Evolutionary conservation across 2,329 filamentous ascomycete genomes (phyloP).

Genomic region (Scopulariopsis brevicaulis): DNA sequence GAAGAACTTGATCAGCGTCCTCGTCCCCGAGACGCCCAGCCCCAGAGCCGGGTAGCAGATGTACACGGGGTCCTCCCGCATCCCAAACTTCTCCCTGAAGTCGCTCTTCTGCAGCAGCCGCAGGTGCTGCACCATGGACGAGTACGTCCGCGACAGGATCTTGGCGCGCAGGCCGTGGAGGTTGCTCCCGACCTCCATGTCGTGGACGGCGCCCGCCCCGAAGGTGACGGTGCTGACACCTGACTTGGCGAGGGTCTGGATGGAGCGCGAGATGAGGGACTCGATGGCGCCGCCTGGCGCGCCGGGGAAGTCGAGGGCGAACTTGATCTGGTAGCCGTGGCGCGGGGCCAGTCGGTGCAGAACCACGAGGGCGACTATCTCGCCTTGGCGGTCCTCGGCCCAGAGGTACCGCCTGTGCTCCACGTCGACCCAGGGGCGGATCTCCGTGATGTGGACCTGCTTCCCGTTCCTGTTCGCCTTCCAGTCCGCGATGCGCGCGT

Average conservation of each 20-base stretch:
- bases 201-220: slow-evolving; percentile 67
- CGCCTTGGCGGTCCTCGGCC: slow-evolving; percentile 60
- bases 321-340: slow-evolving; percentile 91
- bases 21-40: slow-evolving; percentile 68
- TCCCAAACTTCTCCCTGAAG: slow-evolving; percentile 85
- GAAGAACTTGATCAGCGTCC: slow-evolving; percentile 85
- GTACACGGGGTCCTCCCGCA: slow-evolving; percentile 72
- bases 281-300: slow-evolving; percentile 84
- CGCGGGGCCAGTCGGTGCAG: slow-evolving; percentile 69
- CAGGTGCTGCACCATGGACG: slow-evolving; percentile 70
- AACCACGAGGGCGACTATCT: slow-evolving; percentile 67
- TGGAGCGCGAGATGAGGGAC: slow-evolving; percentile 55
- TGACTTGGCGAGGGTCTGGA: slow-evolving; percentile 9
- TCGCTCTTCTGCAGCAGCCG: slow-evolving; percentile 75
- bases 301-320: slow-evolving; percentile 84
- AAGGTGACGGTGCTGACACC: slow-evolving; percentile 59
- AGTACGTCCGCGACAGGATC: slow-evolving; percentile 74
- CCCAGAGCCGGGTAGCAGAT: slow-evolving; percentile 85
- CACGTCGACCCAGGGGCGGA: slow-evolving; percentile 77
- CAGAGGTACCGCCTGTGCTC: slow-evolving; percentile 80
- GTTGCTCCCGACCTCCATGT: slow-evolving; percentile 70
- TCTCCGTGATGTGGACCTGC: slow-evolving; percentile 84
- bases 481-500: slow-evolving; percentile 71
- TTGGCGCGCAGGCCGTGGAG: slow-evolving; percentile 70
- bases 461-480: slow-evolving; percentile 64